Evolutionary conservation across 2,329 filamentous ascomycete genomes (phyloP), one percentile per base, ranked within the genome.

Genomic region (Penicillium sp.): DNA sequence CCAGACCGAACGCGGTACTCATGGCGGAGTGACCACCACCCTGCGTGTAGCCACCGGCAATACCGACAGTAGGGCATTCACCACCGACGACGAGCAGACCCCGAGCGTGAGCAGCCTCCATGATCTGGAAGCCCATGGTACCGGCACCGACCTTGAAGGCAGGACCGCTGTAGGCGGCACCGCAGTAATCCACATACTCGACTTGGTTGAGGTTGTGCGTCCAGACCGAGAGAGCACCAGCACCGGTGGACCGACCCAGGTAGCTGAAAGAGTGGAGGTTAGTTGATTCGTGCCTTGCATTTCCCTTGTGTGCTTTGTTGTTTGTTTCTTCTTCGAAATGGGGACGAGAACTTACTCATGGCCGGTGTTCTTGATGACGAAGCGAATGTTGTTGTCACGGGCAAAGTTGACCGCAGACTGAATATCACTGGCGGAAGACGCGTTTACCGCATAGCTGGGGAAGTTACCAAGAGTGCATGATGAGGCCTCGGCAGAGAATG

Each of bases 21-120:
- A 85, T 68, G 0, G 75, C 69, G 1, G 74, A 76, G 61, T 83
- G 79, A 0, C 83, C 82, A 26, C 81, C 82, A 6, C 80, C 81
- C 61, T 81, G 78, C 5, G 72, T 75, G 55, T 78, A 85, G 2
- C 81, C 82, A 32, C 82, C 82, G 1, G 78, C 76, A 4, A 81
- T 57, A 6, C 80, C 81, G 9, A 84, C 80, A 0, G 76, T 78
- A 1, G 73, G 75, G 24, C 73, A 75, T 4, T 74, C 74, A 5
- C 81, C 82, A 0, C 75, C 76, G 0, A 84, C 76, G 4, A 83
- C 66, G 0, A 73, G 72, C 12, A 79, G 64, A 44, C 75, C 73
- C 52, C 71, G 59, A 8, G 68, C 61, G 44, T 73, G 64, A 1
- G 77, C 71, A n/a, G 70, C 66, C 1, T 70, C 61, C 47, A 81